These are phyloP conservation scores for Seiridium unicorne DNA, from an alignment of 2,329 filamentous ascomycete species.

Conservation along the genomic window DNA sequence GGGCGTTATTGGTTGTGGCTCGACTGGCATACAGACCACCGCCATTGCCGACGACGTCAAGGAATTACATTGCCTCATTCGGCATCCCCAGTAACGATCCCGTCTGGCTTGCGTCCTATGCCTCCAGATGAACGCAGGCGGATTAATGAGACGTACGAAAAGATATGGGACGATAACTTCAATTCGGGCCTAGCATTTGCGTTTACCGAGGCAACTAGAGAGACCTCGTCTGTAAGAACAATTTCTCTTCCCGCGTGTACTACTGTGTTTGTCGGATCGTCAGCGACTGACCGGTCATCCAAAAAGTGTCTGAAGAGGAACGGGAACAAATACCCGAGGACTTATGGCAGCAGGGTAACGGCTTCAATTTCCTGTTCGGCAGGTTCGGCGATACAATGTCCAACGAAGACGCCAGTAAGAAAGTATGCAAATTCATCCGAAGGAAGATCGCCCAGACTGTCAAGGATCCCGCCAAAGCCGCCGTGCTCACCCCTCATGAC, in stretches of 20 bases:
- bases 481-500: not conserved
- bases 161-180: not conserved
- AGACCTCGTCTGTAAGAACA: not conserved
- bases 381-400: not conserved
- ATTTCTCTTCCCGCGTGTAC: too few relatives aligned
- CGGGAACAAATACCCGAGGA: not conserved
- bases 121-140: not conserved
- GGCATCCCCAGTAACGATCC: not conserved
- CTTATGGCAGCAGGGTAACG: not conserved
- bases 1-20: conserved; percentile 1
- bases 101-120: not conserved
- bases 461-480: not conserved
- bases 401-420: not conserved
- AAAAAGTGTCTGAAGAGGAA: not conserved
- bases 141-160: not conserved
- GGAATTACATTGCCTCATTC: not conserved
- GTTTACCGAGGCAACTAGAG: not conserved
- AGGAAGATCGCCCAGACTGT: not conserved
- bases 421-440: not conserved
- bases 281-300: too few relatives aligned
- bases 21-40: not conserved
- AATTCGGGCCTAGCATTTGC: not conserved
- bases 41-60: not conserved
- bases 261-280: too few relatives aligned
- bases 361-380: conserved; percentile 1